Evolutionary conservation across 345 rosid species (phyloP).

Genomic region (Gossypium ekmanianum): DNA sequence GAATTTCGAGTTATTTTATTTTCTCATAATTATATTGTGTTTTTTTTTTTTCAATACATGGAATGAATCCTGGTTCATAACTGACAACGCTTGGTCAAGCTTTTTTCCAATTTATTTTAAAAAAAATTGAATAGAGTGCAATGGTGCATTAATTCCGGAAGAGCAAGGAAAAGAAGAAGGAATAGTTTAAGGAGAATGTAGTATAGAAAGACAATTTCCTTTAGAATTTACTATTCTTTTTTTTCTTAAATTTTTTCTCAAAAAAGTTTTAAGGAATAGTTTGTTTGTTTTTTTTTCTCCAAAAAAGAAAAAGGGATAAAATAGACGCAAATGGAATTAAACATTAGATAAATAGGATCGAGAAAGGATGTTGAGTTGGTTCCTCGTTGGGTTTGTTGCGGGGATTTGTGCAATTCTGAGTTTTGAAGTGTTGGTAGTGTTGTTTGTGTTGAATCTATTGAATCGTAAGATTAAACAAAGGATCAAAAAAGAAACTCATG

Average conservation of each 20-base stretch:
- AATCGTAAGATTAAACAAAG: slow-evolving; percentile 24
- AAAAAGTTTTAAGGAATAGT: neutral
- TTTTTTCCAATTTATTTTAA: no score
- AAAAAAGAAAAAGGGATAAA: neutral
- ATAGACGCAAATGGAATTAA: neutral
- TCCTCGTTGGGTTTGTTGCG: slow-evolving; percentile 39
- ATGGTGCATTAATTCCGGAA: neutral
- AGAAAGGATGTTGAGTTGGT: slow-evolving; percentile 20
- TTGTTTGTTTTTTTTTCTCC: no score
- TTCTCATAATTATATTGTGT: neutral
- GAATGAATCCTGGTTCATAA: neutral
- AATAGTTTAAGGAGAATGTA: no score
- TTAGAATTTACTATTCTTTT: neutral
- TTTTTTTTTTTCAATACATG: neutral
- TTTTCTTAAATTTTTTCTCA: neutral
- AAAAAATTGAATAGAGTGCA: neutral
- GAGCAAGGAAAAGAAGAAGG: neutral
- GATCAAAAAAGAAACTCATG: slow-evolving; percentile 13
- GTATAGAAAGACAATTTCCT: no score
- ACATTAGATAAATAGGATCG: neutral
- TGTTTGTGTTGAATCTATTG: slow-evolving; percentile 34
- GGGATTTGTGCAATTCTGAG: slow-evolving; percentile 37
- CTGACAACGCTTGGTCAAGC: neutral
- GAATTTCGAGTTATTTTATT: neutral
- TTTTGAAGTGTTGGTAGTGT: slow-evolving; percentile 30